These are phyloP conservation scores for Cairneyella variabilis DNA, from an alignment of 495 filamentous ascomycete species.

Conservation along the genomic window DNA sequence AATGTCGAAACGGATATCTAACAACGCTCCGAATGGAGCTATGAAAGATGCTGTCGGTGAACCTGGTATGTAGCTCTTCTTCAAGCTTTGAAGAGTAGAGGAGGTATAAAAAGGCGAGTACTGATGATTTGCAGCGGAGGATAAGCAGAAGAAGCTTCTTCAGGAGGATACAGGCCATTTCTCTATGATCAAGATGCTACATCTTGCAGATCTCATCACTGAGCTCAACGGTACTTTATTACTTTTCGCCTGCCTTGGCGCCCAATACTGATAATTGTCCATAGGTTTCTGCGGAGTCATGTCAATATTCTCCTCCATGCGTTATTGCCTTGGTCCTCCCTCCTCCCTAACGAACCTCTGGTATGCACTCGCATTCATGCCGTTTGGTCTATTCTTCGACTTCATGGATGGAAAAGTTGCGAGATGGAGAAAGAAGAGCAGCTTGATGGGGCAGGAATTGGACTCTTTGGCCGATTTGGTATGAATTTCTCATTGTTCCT, in stretches of 20 bases:
- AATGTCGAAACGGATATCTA: constrained; percentile 49
- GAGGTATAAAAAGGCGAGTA: too few relatives aligned
- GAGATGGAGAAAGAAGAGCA: constrained; percentile 91
- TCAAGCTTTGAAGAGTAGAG: background rate
- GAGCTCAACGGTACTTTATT: constrained; percentile 73
- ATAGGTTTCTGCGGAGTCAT: constrained; percentile 79
- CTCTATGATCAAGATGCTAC: constrained; percentile 69
- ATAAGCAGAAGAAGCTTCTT: constrained; percentile 86
- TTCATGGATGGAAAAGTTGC: constrained; percentile 98
- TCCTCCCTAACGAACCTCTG: constrained; percentile 63
- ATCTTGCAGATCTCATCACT: constrained; percentile 93
- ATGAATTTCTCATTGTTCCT: constrained; percentile 27
- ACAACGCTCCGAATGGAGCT: constrained; percentile 37
- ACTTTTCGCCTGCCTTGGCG: background rate
- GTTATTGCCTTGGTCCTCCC: constrained; percentile 81
- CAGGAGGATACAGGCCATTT: constrained; percentile 70
- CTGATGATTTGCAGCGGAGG: constrained; percentile 48
- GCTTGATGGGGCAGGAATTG: constrained; percentile 95
- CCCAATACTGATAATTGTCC: background rate
- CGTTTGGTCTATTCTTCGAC: constrained; percentile 94
- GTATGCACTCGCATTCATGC: constrained; percentile 81
- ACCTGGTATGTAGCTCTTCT: constrained; percentile 13
- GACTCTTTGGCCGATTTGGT: constrained; percentile 97
- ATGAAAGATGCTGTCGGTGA: constrained; percentile 28
- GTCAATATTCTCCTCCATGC: constrained; percentile 93